Percentiles rank a stretch among this genome's conserved stretches.
phyloP scores from a whole-genome alignment of 2,329 filamentous ascomycete species.

The Cryphonectria naterciae region DNA sequence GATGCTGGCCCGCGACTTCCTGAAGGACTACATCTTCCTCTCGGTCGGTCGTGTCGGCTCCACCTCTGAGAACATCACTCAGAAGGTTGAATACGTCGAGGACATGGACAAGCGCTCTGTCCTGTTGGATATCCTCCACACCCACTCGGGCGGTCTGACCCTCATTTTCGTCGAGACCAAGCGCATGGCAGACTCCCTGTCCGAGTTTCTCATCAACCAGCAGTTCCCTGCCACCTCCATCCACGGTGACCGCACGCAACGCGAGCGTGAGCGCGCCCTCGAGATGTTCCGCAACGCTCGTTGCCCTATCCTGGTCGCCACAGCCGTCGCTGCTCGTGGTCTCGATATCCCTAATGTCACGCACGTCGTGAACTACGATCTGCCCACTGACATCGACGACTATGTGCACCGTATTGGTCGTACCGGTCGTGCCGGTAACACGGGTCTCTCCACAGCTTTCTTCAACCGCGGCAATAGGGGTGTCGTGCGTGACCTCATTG shows the following conservation, averaged over 20 bases:
- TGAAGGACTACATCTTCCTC: slow-evolving; percentile 99
- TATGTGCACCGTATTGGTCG: slow-evolving; percentile 99
- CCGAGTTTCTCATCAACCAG: slow-evolving; percentile 98
- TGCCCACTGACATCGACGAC: slow-evolving; percentile 98
- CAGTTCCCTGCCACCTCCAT: slow-evolving; percentile 98
- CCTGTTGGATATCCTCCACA: slow-evolving; percentile 95
- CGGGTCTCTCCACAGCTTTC: slow-evolving; percentile 96
- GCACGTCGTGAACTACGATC: slow-evolving; percentile 98
- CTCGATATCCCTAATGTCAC: slow-evolving; percentile 95
- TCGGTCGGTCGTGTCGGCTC: slow-evolving; percentile 98
- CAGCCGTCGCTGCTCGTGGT: slow-evolving; percentile 89
- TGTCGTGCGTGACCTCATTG: slow-evolving; percentile 93
- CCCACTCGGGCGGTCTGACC: slow-evolving; percentile 84
- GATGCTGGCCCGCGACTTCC: slow-evolving; percentile 97
- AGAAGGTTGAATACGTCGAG: slow-evolving; percentile 96
- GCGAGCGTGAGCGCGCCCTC: slow-evolving; percentile 95
- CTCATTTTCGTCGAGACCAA: slow-evolving; percentile 99
- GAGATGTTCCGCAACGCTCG: slow-evolving; percentile 97
- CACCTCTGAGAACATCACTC: slow-evolving; percentile 99
- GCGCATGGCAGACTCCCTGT: slow-evolving; percentile 97
- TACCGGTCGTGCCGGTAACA: slow-evolving; percentile 99
- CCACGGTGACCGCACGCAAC: slow-evolving; percentile 97
- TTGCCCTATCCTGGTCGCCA: slow-evolving; percentile 95
- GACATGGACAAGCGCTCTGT: slow-evolving; percentile 97
- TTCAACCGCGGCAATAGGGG: slow-evolving; percentile 99